Conservation (phyloP, 2,329 filamentous ascomycete genomes). For the Colletotrichum sublineola region DNA sequence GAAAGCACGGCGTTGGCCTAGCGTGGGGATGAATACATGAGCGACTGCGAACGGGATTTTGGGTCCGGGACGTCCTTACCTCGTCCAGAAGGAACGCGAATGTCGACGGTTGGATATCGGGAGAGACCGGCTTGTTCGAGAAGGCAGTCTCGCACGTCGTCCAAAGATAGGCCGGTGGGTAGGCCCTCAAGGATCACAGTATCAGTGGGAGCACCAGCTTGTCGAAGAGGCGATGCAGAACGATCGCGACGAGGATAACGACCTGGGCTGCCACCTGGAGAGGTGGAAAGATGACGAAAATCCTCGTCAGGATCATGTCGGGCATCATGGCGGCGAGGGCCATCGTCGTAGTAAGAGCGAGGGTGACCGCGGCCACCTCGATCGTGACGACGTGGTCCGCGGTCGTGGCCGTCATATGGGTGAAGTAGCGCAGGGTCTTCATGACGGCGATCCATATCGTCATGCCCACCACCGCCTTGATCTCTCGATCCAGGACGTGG, state of each 20-base stretch:
- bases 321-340: slow-evolving; percentile 41
- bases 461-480: slow-evolving; percentile 48
- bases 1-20: slow-evolving; percentile 57
- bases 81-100: slow-evolving; percentile 52
- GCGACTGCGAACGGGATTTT: not conserved
- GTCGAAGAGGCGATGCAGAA: slow-evolving; percentile 48
- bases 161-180: slow-evolving; percentile 61
- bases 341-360: slow-evolving; percentile 40
- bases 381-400: slow-evolving; percentile 45
- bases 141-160: slow-evolving; percentile 62
- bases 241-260: slow-evolving; percentile 42
- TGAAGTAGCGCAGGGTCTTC: slow-evolving; percentile 54
- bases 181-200: slow-evolving; percentile 69
- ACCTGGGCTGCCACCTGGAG: slow-evolving; percentile 41
- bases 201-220: slow-evolving; percentile 60
- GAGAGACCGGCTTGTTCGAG: slow-evolving; percentile 51
- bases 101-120: slow-evolving; percentile 54
- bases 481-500: slow-evolving; percentile 43
- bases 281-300: slow-evolving; percentile 33
- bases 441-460: slow-evolving; percentile 46
- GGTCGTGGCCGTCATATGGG: slow-evolving; percentile 51
- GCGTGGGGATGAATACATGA: not conserved
- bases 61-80: slow-evolving; percentile 4
- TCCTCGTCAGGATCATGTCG: slow-evolving; percentile 41
- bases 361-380: slow-evolving; percentile 35